Evolutionary conservation across 2,329 filamentous ascomycete genomes (phyloP), one percentile per base, ranked within the genome.

Genomic region (Pseudocercospora musae): DNA sequence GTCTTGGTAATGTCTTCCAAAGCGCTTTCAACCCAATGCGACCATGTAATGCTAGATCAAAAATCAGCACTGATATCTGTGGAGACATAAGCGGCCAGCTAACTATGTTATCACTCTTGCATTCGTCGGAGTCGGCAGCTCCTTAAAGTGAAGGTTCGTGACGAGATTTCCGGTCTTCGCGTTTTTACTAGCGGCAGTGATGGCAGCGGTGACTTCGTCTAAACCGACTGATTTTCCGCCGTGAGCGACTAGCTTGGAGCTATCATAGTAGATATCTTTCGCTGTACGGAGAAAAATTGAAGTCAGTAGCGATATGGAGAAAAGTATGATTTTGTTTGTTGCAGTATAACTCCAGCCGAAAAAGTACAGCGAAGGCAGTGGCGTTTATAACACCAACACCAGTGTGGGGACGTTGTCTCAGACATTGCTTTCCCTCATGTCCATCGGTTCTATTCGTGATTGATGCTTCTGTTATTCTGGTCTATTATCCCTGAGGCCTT

Each of bases 21-120:
- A 21, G 59, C 63, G 6, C 27, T 29, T 20, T 58, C 40, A n/a
- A 62, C 53, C 63, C 63, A 67, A 10, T 60, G 65, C 7, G 63
- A 65, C 25, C 23, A 55, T 29, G 63, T 62, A 21, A 67, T 65
- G 37, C 65, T 67, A 27, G 18, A 8, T n/a, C 10, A 46, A 18
- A 18, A 50, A 5, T 15, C 8, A 31, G 44, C 20, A 15, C 11
- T 20, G 11, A 33, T 33, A 5, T 15, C 31, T 15, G 15, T 10
- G 11, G 4, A 15, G 10, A 15, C 31, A 33, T 33, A 33, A 15
- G 31, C 31, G 31, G 11, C 18, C 8, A 15, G 44, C 60, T 48
- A 53, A 67, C 60, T 65, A 62, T 5, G 65, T 62, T 11, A 60
- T 63, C 1, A 65, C 63, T 29, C 52, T 65, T 15, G 63, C 60